Evolutionary conservation across 2,329 filamentous ascomycete species (phyloP).

Genomic region (Capronia coronata): DNA sequence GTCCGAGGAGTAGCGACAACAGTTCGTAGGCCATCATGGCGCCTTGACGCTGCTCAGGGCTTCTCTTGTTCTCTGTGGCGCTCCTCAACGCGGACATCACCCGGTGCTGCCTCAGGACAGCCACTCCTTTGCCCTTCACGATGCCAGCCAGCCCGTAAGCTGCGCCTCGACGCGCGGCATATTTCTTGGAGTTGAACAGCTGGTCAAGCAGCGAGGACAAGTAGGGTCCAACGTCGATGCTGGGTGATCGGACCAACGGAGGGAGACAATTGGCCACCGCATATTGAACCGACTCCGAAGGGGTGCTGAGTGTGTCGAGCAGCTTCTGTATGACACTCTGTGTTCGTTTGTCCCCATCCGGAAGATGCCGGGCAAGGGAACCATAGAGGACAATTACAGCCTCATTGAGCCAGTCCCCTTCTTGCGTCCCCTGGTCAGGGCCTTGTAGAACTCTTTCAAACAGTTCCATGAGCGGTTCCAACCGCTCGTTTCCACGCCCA

Average conservation of each 20-base stretch:
- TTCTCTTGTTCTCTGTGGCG: conserved; percentile 93
- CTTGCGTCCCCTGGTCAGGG: conserved; percentile 72
- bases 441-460: conserved; percentile 85
- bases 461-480: conserved; percentile 85
- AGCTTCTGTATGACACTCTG: conserved; percentile 82
- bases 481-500: conserved; percentile 68
- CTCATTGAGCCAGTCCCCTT: conserved; percentile 86
- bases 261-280: conserved; percentile 91
- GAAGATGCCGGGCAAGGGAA: conserved; percentile 80
- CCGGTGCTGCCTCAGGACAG: conserved; percentile 72
- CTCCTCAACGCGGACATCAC: conserved; percentile 74
- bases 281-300: conserved; percentile 94
- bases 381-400: conserved; percentile 97
- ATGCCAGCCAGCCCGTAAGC: conserved; percentile 92
- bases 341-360: conserved; percentile 76
- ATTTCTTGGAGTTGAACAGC: conserved; percentile 80
- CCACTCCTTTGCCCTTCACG: conserved; percentile 79
- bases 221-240: conserved; percentile 71
- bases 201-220: conserved; percentile 73
- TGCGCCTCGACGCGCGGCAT: conserved; percentile 84
- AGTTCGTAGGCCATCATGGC: conserved; percentile 87
- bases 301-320: conserved; percentile 80
- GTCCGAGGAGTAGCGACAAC: conserved; percentile 75
- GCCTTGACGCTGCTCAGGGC: conserved; percentile 78
- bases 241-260: conserved; percentile 75